Base-by-base conservation (phyloP, 169 alveolate genomes). In the Plasmodium vivax region DNA sequence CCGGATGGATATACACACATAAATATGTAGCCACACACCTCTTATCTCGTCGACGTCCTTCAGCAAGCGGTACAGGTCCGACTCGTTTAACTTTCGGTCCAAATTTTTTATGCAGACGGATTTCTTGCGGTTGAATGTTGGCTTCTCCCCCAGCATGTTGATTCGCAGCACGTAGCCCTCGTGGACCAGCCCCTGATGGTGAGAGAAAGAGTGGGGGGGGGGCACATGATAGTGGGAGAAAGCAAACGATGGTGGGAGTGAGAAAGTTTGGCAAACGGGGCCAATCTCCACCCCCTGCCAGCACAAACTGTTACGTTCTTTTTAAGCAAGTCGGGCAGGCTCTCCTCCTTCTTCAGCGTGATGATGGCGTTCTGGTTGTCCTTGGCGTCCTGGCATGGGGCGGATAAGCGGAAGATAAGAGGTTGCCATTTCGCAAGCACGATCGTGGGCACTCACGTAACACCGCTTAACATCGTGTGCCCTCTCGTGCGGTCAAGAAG, bases 111-210 rank as follows among this genome's bases (percentile, higher is more conserved):
- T 7, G 38, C 93, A 85, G 27, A 85, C 81, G 14, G 93, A 51
- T 32, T 85, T 85, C 47, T 85, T 85, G 10, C 85, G 38, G 45
- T 38, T 75, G 68, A 85, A 85, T 10, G 10, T 32, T 2, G 34
- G 19, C 16, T 74, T 38, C 38, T 85, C 93, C 10, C 93, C 93
- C n/a, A 51, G 12, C 45, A 47, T 85, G 45, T 47, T 85, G 41
- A 85, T 34, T 79, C 93, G 56, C 36, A 85, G 23, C 27, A 85
- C 93, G 30, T 85, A 74, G 34, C 93, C 93, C 30, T 85, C 82
- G 45, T 85, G 62, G 4, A 85, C 81, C 6, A 84, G 75, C 9
- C 93, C 93, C 93, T 85, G 56, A 4, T 73, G 0, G 36, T 23
- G 16, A 81, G 51, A 0, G 19, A 79, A 45, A 41, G n/a, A n/a